Evolutionary conservation across 2,329 filamentous ascomycete genomes (phyloP), one percentile per base, ranked within the genome.

Genomic region (Penicillium sp.): DNA sequence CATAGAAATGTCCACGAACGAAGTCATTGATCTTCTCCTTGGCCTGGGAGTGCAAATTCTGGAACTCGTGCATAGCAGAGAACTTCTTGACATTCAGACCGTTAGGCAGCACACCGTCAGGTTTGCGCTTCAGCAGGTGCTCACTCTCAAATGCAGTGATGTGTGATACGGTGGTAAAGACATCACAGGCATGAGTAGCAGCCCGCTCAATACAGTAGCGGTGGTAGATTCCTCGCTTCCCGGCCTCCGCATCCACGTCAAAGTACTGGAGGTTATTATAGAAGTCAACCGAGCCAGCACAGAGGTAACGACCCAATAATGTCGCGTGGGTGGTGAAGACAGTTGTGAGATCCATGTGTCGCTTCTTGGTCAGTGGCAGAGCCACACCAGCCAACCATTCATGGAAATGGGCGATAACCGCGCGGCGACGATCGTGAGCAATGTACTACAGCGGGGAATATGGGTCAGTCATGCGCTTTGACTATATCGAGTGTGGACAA

Each of bases 11-110:
- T 11, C 94, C 94, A 46, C 94, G 90, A 19, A 97, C 91, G 71
- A 99, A 99, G 74, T 97, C 94, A 70, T 96, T 90, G 67, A 99
- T 97, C 82, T 96, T 96, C 76, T 96, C 90, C 80, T 97, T 97
- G 69, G 91, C 88, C 73, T 94, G 89, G 69, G 96, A 91, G 77
- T 97, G 94, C 70, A 99, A 77, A 72, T 99, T 99, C 75, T 99
- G 94, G 80, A 97, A 97, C 76, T 99, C 94, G 80, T 99, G 94
- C 68, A 97, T 92, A 7, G 94, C 94, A 9, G 92, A 93, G 79
- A 97, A 97, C 75, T 97, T 97, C 76, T 92, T 97, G 59, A 99
- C 94, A 69, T 99, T 99, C 69, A 99, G 82, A 61, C 94, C 94
- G 69, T 99, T 99, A 65, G 94, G 94, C 64, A 97, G 77, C 7